Evolutionary conservation across 805 yeast genomes (phyloP), one percentile per base, ranked within the genome.

Genomic region (Cyberlindnera euphorbiae): DNA sequence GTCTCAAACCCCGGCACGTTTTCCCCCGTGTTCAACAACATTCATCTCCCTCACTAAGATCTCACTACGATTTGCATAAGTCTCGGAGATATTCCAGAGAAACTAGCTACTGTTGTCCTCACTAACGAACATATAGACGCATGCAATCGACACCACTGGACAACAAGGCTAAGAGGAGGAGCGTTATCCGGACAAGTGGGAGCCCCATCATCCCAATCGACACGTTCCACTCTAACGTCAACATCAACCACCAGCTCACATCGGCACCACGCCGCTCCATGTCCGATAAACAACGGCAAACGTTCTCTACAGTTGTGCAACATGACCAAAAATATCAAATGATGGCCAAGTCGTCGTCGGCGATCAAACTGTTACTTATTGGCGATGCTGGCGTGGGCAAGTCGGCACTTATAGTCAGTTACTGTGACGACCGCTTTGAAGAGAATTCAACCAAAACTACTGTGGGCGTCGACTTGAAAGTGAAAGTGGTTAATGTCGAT

Each of bases 311-410:
- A 35, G 35, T 39, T 2, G 49, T 47, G 3, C 44, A 45, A 14
- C 56, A 53, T 27, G 41, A 45, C 14, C 47, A 46, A 1, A 40
- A 44, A n/a, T 48, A 43, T 26, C 36, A 29, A 17, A 18, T 38
- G 3, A 38, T 36, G 4, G 23, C 36, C 1, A 49, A 42, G 38
- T 44, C 57, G 1, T 39, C 50, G 1, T 49, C 56, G 3, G 45
- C 52, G 22, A 55, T 63, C 32, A 68, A 68, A 42, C 38, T 67
- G 5, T 46, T 68, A 8, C 49, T 67, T 5, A 56, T 69, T 19
- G 75, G 75, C 3, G 68, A 69, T 30, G 66, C 73, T 2, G 67
- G 70, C 10, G 73, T 70, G 3, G 75, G 75, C 1, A 70, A 70
- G 41, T 64, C 73, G 8, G 72, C 75, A 1, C 55, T 69, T 44